phyloP scores from a whole-genome alignment of 2,329 filamentous ascomycete genomes.

The Hortaea werneckii region DNA sequence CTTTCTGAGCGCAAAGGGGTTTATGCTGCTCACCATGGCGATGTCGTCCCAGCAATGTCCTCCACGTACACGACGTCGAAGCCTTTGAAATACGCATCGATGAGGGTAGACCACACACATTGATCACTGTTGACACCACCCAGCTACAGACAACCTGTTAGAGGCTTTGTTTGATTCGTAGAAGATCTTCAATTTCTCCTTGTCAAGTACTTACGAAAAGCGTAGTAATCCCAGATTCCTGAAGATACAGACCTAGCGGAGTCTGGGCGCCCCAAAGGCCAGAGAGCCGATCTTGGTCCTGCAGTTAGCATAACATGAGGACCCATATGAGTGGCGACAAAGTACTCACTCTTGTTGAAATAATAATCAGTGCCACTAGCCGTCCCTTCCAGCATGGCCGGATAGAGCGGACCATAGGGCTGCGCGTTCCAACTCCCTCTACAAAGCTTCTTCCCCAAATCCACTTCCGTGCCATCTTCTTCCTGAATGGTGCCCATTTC shows the following conservation, averaged over 20 bases:
- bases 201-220: constrained; percentile 17
- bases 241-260: constrained; percentile 21
- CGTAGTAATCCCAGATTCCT: constrained; percentile 24
- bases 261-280: constrained; percentile 25
- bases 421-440: constrained; percentile 22
- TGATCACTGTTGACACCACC: constrained; percentile 25
- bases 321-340: background rate
- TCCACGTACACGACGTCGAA: constrained; percentile 24
- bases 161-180: no score
- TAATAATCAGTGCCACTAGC: constrained; percentile 19
- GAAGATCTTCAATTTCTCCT: no score
- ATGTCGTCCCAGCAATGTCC: constrained; percentile 21
- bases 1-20: no score
- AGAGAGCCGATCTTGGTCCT: constrained; percentile 15
- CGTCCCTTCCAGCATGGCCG: constrained; percentile 18
- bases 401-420: constrained; percentile 20
- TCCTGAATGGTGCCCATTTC: constrained; percentile 20
- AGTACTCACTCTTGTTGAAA: constrained; percentile 20
- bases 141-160: no score
- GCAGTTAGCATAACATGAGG: constrained; percentile 1
- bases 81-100: constrained; percentile 26
- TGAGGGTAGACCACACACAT: constrained; percentile 24
- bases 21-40: constrained; percentile 14
- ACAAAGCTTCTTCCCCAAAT: constrained; percentile 2
- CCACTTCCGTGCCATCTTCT: background rate